Conservation (phyloP, 2,329 filamentous ascomycete species). For the Ophiostoma montium region DNA sequence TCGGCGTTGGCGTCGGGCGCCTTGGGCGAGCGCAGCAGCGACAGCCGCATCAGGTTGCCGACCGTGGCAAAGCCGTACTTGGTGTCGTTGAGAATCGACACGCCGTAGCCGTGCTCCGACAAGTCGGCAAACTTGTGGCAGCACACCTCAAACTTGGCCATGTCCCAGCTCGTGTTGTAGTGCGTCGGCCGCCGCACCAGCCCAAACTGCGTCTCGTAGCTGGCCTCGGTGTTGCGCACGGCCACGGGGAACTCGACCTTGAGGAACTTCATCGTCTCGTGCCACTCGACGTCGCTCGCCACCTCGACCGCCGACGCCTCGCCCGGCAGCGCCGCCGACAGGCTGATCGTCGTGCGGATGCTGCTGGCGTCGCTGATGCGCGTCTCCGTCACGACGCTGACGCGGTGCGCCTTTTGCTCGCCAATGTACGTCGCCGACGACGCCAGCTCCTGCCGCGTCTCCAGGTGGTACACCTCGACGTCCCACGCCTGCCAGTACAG, state of each 20-base stretch:
- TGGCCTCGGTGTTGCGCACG: slow-evolving; percentile 78
- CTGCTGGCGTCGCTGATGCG: slow-evolving; percentile 79
- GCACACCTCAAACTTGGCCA: slow-evolving; percentile 70
- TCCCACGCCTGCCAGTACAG: slow-evolving; percentile 98
- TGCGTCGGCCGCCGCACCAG: slow-evolving; percentile 82
- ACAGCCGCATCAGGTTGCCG: slow-evolving; percentile 54
- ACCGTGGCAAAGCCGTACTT: slow-evolving; percentile 57
- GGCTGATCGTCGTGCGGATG: slow-evolving; percentile 71
- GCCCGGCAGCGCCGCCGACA: slow-evolving; percentile 53
- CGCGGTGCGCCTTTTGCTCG: slow-evolving; percentile 58
- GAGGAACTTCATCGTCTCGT: slow-evolving; percentile 91
- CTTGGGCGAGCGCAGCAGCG: slow-evolving; percentile 50
- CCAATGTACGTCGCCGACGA: slow-evolving; percentile 55
- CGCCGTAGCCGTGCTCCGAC: slow-evolving; percentile 53
- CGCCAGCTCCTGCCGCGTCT: slow-evolving; percentile 65
- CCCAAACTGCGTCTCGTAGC: slow-evolving; percentile 90
- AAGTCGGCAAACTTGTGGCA: slow-evolving; percentile 62
- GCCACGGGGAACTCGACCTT: slow-evolving; percentile 98
- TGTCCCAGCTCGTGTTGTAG: slow-evolving; percentile 87
- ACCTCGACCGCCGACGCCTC: slow-evolving; percentile 62
- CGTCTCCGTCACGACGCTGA: slow-evolving; percentile 71
- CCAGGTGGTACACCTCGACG: slow-evolving; percentile 89
- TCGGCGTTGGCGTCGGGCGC: slow-evolving; percentile 56
- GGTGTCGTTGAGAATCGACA: slow-evolving; percentile 54
- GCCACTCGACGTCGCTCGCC: slow-evolving; percentile 85